Base-by-base conservation (phyloP, 2,329 filamentous ascomycete species). In the Gremmenia infestans region DNA sequence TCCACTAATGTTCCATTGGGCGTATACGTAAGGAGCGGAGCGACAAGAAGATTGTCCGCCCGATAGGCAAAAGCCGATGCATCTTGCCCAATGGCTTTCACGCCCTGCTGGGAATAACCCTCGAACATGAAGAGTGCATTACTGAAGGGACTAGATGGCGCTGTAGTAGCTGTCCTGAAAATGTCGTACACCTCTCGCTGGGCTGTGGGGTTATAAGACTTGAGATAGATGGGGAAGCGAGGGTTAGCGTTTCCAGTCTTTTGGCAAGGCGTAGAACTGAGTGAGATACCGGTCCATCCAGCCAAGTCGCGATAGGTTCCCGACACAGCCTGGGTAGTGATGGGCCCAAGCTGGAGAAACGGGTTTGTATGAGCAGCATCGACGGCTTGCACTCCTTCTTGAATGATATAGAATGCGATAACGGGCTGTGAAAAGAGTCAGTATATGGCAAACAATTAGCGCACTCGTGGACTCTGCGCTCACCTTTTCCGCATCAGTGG, bases 61-160 rank as follows among this genome's bases (percentile, higher is more conserved):
- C 79, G 74, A 66, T 73, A 74, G 17, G 77, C 72, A 55, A 75
- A 81, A 0, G 71, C 65, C 53, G 73, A 71, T 1, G 71, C 70
- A 5, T 65, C 63, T 25, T 58, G 60, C 48, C 67, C 59, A 32
- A 77, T 61, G 0, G 65, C 68, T 50, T 72, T 65, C 3, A 82
- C 73, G 1, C 74, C 79, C 19, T 74, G 67, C 4, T 65, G 67
- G 0, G 79, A 73, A 66, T 82, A 83, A 4, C 76, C 76, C 63
- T 84, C 81, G 53, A 83, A 78, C 74, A 82, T 76, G 68, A 82
- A 78, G 46, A 81, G 69, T 1, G 74, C 74, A 60, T 70, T 62
- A n/a, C 68, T 57, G 62, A 71, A 72, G 25, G 63, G 67, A 35
- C 65, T 63, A 14, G 58, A 47, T 37, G 55, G 61, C n/a, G 60